A percentile compares a stretch with the other conserved stretches of the same genome.
Conservation (phyloP, 1,284 basidiomycete genomes). For the Xerocomus tenax region DNA sequence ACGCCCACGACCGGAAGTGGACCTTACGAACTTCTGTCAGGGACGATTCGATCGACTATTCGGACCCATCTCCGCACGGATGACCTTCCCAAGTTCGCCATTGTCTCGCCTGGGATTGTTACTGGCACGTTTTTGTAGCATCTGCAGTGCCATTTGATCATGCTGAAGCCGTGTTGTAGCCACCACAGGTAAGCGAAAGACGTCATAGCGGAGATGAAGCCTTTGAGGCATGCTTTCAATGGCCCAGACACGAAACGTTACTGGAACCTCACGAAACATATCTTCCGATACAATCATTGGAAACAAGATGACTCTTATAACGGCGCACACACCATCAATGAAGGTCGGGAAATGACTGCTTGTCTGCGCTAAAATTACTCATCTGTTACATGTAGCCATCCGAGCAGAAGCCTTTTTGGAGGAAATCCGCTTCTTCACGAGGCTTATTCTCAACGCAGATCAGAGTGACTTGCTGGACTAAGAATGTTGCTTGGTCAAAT, state of each 20-base stretch:
- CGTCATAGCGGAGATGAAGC: slow-evolving; percentile 17
- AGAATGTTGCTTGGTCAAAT: not conserved
- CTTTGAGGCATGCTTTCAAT: slow-evolving; percentile 14
- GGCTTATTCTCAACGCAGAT: slow-evolving; percentile 32
- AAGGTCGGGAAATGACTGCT: slow-evolving; percentile 25
- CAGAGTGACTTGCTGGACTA: slow-evolving; percentile 20
- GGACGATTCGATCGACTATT: slow-evolving; percentile 38
- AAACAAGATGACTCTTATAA: slow-evolving; percentile 29
- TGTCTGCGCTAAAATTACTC: not conserved
- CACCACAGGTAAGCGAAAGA: slow-evolving; percentile 28
- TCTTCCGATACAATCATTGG: slow-evolving; percentile 45
- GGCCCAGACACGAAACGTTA: slow-evolving; percentile 39
- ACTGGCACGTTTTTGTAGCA: slow-evolving; percentile 24
- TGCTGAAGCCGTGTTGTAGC: slow-evolving; percentile 18
- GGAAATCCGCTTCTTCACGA: slow-evolving; percentile 32
- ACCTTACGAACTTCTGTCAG: slow-evolving; percentile 42
- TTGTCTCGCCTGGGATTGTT: slow-evolving; percentile 16
- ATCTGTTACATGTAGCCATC: slow-evolving; percentile 21
- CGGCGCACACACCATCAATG: slow-evolving; percentile 49
- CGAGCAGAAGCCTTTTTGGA: slow-evolving; percentile 31
- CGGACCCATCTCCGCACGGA: slow-evolving; percentile 25
- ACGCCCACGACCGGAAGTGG: slow-evolving; percentile 37
- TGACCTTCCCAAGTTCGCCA: slow-evolving; percentile 6
- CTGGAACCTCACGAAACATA: slow-evolving; percentile 40
- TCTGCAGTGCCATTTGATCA: not conserved